Base-by-base conservation (phyloP, 331 rosid genomes). In the Pyracantha coccinea region DNA sequence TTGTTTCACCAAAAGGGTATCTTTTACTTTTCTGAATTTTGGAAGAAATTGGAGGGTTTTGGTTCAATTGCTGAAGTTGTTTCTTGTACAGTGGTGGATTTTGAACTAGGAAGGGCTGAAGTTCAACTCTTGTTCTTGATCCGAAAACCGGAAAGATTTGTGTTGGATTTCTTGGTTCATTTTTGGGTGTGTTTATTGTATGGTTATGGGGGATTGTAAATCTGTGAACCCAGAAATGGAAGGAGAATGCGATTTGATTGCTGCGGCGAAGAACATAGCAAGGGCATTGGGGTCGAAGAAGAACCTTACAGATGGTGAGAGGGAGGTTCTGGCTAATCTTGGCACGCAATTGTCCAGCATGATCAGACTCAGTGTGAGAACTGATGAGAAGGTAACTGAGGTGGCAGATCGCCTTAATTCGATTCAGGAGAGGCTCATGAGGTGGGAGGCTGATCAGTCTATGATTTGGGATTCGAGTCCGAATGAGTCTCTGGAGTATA, bases 391-490 rank as follows among this genome's bases (percentile, higher is more conserved):
- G n/a, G 41, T 73, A 6, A 69, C 72, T 28, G 96, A 73, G 44
- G 73, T 83, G 20, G 90, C 88, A 62, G 71, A 82, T 60, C 71
- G 77, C 29, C 83, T 95, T 53, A 45, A 53, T 68, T 75, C 71
- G 60, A 85, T 92, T 65, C 81, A 87, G 45, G 92, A 89, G 81
- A 95, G 84, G 69, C 68, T 92, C 55, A 81, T 79, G 97, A 84
- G 62, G 59, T 87, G 97, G 99, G 96, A 95, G 82, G 91, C 83
- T 47, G 96, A 87, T 85, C 90, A 79, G 60, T 84, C 92, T 28
- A 85, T 79, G 90, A 89, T 90, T 68, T 95, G 96, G 93, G 97
- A 90, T 80, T 82, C 86, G 25, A 85, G 89, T 32, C 78, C 86
- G 2, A 82, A 88, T 8, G 97, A 88, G 77, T 85, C 82, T 21